These are phyloP conservation scores for Kandelia obovata DNA, from an alignment of 345 rosid species.

Conservation along the genomic window DNA sequence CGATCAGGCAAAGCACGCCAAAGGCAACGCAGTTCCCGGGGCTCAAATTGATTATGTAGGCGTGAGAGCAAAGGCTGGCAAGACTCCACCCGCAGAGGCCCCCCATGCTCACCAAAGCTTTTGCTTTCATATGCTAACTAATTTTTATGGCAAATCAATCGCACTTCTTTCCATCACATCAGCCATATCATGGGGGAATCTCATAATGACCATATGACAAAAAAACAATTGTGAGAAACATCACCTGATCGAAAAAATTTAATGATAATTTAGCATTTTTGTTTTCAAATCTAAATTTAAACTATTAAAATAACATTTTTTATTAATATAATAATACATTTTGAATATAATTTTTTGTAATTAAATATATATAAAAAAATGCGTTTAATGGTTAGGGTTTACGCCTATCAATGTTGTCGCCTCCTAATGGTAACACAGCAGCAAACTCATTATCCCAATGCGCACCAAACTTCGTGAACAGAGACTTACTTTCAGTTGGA, in stretches of 20 bases:
- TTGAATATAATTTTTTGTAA: accelerated
- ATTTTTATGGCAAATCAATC: background rate
- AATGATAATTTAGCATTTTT: too few relatives aligned
- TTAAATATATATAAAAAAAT: background rate
- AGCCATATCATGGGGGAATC: background rate
- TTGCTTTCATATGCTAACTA: background rate
- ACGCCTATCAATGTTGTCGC: constrained; percentile 52
- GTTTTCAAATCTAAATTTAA: too few relatives aligned
- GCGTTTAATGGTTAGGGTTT: constrained; percentile 17
- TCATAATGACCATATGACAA: constrained; percentile 4
- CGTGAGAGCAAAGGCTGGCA: constrained; percentile 56
- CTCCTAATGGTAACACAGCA: constrained; percentile 22
- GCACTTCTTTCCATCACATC: constrained; percentile 10
- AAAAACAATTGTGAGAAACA: background rate
- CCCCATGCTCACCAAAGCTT: constrained; percentile 9
- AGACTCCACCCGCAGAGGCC: constrained; percentile 11
- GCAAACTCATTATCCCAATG: constrained; percentile 32
- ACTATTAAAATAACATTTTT: too few relatives aligned
- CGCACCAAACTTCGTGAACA: constrained; percentile 35
- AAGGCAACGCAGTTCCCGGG: constrained; percentile 34
- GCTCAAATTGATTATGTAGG: constrained; percentile 37
- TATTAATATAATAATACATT: too few relatives aligned
- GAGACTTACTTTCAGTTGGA: background rate
- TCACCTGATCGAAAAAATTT: too few relatives aligned
- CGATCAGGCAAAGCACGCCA: constrained; percentile 29